phyloP scores from a whole-genome alignment of 208 protist species.

The Leishmania major region DNA sequence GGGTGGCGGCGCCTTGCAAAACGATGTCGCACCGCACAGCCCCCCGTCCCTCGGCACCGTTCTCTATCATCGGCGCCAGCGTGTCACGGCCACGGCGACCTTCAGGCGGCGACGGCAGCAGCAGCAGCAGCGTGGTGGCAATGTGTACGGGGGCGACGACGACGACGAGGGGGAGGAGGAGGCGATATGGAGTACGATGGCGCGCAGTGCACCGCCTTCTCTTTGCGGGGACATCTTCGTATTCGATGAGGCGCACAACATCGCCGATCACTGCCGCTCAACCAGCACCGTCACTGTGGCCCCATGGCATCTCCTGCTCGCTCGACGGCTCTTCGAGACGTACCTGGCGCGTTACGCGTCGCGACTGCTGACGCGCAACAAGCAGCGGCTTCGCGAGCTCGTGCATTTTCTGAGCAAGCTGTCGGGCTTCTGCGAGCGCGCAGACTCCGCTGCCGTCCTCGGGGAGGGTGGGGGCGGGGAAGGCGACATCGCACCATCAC shows the following conservation, averaged over 20 bases:
- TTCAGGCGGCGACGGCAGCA: constrained; percentile 10
- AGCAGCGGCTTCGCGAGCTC: constrained; percentile 89
- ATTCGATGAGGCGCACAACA: constrained; percentile 97
- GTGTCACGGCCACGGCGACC: constrained; percentile 18
- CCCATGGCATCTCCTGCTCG: constrained; percentile 41
- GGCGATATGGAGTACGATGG: constrained; percentile 23
- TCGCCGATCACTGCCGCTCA: constrained; percentile 92
- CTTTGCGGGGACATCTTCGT: constrained; percentile 88
- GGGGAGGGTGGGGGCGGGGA: neutral
- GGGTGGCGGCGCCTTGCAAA: neutral
- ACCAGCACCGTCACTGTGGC: constrained; percentile 67
- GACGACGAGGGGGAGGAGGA: constrained; percentile 13
- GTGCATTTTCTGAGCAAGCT: constrained; percentile 60
- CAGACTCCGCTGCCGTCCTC: neutral
- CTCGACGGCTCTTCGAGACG: constrained; percentile 40
- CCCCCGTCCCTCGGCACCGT: constrained; percentile 20
- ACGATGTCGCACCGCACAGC: neutral
- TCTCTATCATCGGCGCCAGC: constrained; percentile 31
- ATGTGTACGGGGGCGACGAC: neutral
- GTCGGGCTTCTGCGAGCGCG: neutral
- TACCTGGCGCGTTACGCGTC: constrained; percentile 82
- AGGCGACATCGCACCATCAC: neutral
- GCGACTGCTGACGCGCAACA: constrained; percentile 86
- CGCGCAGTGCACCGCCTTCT: constrained; percentile 37
- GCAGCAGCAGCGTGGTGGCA: neutral